Evolutionary conservation across 495 filamentous ascomycete genomes (phyloP).

Genomic region (Hyaloscypha hepaticicola): DNA sequence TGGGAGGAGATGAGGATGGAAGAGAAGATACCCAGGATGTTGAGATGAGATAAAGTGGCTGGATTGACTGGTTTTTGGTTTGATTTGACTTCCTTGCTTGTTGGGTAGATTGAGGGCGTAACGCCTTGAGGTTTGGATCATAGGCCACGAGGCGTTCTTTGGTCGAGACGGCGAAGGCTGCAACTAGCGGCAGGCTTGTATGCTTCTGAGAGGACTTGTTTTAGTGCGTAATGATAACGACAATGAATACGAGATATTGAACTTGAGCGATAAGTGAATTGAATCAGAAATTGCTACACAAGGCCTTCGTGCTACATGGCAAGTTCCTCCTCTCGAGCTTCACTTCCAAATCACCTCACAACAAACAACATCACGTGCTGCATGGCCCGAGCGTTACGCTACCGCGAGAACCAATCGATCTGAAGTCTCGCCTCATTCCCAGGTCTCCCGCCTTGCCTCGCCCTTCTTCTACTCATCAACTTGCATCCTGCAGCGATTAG

Average conservation of each 20-base stretch:
- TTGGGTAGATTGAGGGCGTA: slow-evolving; percentile 14
- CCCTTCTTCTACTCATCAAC: slow-evolving; percentile 3
- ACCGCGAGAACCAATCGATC: not conserved
- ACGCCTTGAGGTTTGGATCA: not conserved
- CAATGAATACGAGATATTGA: not conserved
- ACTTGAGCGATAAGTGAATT: not conserved
- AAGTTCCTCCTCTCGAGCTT: not conserved
- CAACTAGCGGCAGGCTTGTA: not conserved
- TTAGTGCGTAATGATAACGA: not conserved
- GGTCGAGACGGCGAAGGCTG: not conserved
- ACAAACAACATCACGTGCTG: not conserved
- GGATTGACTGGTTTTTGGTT: not conserved
- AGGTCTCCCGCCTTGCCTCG: no score
- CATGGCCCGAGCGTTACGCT: not conserved
- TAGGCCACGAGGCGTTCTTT: slow-evolving; percentile 12
- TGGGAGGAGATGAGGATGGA: slow-evolving; percentile 55
- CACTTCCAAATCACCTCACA: not conserved
- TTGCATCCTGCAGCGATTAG: slow-evolving; percentile 3
- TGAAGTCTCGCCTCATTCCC: not conserved
- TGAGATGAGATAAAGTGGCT: slow-evolving; percentile 25
- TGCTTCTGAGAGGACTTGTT: not conserved
- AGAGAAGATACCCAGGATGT: slow-evolving; percentile 39
- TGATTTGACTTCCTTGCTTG: slow-evolving; percentile 1
- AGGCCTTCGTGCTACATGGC: not conserved
- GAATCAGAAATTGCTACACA: not conserved